Evolutionary conservation across 1,284 basidiomycete genomes (phyloP).

Genomic region (Cystobasidium sp.): DNA sequence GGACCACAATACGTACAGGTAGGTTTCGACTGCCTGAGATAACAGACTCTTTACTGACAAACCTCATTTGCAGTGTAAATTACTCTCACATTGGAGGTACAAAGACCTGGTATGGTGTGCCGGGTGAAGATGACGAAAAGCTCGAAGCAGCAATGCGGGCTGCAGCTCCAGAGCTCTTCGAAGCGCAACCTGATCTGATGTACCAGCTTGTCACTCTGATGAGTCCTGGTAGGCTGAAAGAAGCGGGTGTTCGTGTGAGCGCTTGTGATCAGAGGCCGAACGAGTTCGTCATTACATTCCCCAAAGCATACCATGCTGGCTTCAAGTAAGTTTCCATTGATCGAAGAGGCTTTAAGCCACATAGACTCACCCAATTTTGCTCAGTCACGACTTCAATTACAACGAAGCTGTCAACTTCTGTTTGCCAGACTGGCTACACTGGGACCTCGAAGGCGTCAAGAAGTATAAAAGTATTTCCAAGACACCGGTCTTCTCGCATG

Average conservation of each 20-base stretch:
- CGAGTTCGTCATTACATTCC: conserved; percentile 97
- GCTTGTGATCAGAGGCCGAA: conserved; percentile 96
- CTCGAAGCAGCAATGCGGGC: conserved; percentile 94
- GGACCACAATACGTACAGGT: conserved; percentile 94
- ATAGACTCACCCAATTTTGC: neutral
- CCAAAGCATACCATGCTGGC: conserved; percentile 97
- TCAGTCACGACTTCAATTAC: conserved; percentile 72
- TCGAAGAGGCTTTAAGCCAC: neutral
- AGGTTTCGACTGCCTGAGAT: neutral
- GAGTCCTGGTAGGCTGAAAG: conserved; percentile 84
- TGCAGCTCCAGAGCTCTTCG: conserved; percentile 98
- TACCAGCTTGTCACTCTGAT: conserved; percentile 98
- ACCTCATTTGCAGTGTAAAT: conserved; percentile 50
- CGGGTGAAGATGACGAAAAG: conserved; percentile 88
- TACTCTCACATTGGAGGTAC: conserved; percentile 90
- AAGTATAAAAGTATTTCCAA: conserved; percentile 85
- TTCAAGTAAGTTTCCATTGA: conserved; percentile 91
- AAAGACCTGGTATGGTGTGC: conserved; percentile 99
- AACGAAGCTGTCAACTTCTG: conserved; percentile 99
- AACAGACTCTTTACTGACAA: neutral
- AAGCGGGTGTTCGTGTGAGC: conserved; percentile 90
- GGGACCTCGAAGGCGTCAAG: conserved; percentile 82
- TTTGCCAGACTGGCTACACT: conserved; percentile 89
- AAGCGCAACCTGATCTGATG: conserved; percentile 93
- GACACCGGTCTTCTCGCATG: conserved; percentile 95